phyloP scores from a whole-genome alignment of 345 rosid genomes.

The Garcia nutans region DNA sequence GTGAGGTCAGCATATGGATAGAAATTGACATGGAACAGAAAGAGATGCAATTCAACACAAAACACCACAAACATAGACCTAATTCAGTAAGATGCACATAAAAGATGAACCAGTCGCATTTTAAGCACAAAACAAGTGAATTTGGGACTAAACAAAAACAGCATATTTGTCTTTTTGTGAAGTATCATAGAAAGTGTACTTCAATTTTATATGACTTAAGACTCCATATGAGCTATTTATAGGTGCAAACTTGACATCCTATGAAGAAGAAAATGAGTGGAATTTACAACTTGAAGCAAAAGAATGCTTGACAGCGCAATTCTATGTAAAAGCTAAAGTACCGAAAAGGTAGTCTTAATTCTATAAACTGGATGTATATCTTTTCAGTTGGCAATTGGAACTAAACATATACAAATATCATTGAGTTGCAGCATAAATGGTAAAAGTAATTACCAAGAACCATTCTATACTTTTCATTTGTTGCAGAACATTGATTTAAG shows the following conservation, averaged over 20 bases:
- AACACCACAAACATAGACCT: no score
- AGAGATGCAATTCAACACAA: neutral
- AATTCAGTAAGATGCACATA: neutral
- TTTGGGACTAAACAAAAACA: neutral
- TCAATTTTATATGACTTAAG: no score
- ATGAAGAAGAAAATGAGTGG: no score
- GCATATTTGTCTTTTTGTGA: neutral
- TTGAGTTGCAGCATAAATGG: no score
- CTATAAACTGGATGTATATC: no score
- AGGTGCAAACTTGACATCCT: no score
- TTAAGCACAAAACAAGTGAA: neutral
- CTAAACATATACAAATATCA: no score
- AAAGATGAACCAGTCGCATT: neutral
- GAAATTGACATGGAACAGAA: neutral
- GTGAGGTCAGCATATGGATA: neutral
- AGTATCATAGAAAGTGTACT: no score
- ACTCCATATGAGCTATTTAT: no score
- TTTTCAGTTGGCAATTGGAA: neutral
- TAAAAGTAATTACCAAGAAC: no score
- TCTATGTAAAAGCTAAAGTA: neutral
- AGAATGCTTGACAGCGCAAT: neutral
- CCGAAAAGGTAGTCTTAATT: neutral
- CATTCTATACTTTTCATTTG: neutral
- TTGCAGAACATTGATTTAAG: neutral
- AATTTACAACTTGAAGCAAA: neutral